phyloP scores from a whole-genome alignment of 495 filamentous ascomycete species.

The Umbilicaria muhlenbergii region DNA sequence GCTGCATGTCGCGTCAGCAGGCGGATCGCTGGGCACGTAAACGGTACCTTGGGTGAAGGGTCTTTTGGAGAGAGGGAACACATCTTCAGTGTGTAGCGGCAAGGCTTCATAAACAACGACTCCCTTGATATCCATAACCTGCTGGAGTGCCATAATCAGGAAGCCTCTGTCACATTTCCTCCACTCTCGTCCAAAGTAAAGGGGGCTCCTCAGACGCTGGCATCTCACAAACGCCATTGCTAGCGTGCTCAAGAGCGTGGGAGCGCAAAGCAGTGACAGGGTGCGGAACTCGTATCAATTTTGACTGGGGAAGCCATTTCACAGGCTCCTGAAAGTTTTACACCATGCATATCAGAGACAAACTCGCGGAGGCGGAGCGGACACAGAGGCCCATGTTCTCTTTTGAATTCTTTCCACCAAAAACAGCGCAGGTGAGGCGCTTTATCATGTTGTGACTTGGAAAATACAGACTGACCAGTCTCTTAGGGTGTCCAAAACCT shows the following conservation, averaged over 20 bases:
- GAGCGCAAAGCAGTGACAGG: no score
- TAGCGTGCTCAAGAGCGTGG: no score
- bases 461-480: background rate
- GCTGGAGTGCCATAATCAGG: background rate
- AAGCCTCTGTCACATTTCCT: background rate
- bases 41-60: constrained; percentile 25
- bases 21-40: constrained; percentile 30
- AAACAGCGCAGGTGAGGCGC: constrained; percentile 62
- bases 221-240: no score
- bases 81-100: background rate
- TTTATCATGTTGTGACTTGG: background rate
- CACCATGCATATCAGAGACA: constrained; percentile 79
- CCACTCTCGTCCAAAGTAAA: background rate
- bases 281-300: background rate
- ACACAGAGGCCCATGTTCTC: constrained; percentile 76
- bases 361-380: constrained; percentile 67
- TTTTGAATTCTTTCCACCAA: constrained; percentile 99
- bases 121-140: background rate
- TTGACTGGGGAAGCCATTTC: background rate
- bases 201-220: background rate
- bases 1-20: constrained; percentile 28
- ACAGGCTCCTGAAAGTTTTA: background rate
- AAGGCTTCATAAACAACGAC: background rate
- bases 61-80: background rate
- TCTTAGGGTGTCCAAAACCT: constrained; percentile 87